Evolutionary conservation across 495 filamentous ascomycete genomes (phyloP).

Genomic region (Emericellopsis terricola): DNA sequence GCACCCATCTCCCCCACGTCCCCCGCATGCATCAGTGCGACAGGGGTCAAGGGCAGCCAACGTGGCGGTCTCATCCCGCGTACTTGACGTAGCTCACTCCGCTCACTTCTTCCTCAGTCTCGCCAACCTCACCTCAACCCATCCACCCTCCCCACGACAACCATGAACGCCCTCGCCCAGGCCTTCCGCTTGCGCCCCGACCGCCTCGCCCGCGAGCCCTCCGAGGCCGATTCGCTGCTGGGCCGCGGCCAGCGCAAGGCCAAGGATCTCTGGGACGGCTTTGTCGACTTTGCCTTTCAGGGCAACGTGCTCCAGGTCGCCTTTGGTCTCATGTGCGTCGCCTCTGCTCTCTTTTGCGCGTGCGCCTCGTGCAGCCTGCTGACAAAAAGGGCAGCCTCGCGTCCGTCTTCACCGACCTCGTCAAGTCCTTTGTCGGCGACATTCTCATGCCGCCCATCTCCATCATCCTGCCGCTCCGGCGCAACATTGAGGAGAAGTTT

Average conservation of each 20-base stretch:
- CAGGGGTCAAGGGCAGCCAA: too few relatives aligned
- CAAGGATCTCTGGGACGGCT: slow-evolving; percentile 35
- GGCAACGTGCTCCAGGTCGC: slow-evolving; percentile 65
- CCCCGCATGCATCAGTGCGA: too few relatives aligned
- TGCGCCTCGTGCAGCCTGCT: background rate
- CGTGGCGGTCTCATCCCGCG: too few relatives aligned
- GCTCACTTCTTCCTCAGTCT: too few relatives aligned
- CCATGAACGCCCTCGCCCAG: too few relatives aligned
- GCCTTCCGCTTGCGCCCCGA: too few relatives aligned
- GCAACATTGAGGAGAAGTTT: slow-evolving; percentile 63
- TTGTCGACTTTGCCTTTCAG: slow-evolving; percentile 51
- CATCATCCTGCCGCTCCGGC: slow-evolving; percentile 46
- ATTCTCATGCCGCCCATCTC: slow-evolving; percentile 52
- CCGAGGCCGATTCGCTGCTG: slow-evolving; percentile 17
- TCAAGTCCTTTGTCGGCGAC: slow-evolving; percentile 55
- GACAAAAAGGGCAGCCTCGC: slow-evolving; percentile 38
- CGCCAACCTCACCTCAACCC: too few relatives aligned
- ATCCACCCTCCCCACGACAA: too few relatives aligned
- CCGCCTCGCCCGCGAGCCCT: too few relatives aligned
- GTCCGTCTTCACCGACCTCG: slow-evolving; percentile 52
- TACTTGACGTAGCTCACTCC: too few relatives aligned
- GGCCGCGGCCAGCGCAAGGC: slow-evolving; percentile 14
- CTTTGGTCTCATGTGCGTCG: slow-evolving; percentile 49
- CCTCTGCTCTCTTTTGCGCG: background rate
- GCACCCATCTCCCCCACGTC: too few relatives aligned